Conservation (phyloP, 768 basidiomycete species). For the Punctularia strigosozonata region DNA sequence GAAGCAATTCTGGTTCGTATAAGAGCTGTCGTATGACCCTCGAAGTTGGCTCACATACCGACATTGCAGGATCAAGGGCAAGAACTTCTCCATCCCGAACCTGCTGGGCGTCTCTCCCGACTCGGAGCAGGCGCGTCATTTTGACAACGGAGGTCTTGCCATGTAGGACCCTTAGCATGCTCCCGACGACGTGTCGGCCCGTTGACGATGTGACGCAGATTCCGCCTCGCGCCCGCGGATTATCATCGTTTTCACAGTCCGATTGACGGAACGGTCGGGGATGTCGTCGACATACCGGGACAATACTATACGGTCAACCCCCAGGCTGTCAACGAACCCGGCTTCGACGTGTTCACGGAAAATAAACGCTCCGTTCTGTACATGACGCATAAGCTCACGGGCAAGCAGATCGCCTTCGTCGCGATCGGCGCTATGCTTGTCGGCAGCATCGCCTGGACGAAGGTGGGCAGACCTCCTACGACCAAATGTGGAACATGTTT, state of each 20-base stretch:
- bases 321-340: slow-evolving; percentile 58
- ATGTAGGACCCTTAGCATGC: no score
- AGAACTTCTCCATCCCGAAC: slow-evolving; percentile 50
- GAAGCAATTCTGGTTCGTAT: slow-evolving; percentile 51
- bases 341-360: slow-evolving; percentile 53
- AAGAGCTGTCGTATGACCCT: not conserved
- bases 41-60: not conserved
- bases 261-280: slow-evolving; percentile 40
- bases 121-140: slow-evolving; percentile 28
- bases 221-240: slow-evolving; percentile 58
- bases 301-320: slow-evolving; percentile 72
- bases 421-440: slow-evolving; percentile 78
- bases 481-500: no score
- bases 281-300: slow-evolving; percentile 34
- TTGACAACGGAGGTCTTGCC: slow-evolving; percentile 39
- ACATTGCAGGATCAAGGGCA: slow-evolving; percentile 49
- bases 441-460: slow-evolving; percentile 61
- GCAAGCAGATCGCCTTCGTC: slow-evolving; percentile 48
- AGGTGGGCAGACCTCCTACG: no score
- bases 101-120: slow-evolving; percentile 37
- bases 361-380: slow-evolving; percentile 49
- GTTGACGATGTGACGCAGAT: no score
- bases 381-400: slow-evolving; percentile 33
- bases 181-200: no score
- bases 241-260: slow-evolving; percentile 77